Percentiles rank a stretch among this genome's conserved stretches.
phyloP scores from a whole-genome alignment of 371 early-diverging fungal genomes.

The Synchytrium microbalum region DNA sequence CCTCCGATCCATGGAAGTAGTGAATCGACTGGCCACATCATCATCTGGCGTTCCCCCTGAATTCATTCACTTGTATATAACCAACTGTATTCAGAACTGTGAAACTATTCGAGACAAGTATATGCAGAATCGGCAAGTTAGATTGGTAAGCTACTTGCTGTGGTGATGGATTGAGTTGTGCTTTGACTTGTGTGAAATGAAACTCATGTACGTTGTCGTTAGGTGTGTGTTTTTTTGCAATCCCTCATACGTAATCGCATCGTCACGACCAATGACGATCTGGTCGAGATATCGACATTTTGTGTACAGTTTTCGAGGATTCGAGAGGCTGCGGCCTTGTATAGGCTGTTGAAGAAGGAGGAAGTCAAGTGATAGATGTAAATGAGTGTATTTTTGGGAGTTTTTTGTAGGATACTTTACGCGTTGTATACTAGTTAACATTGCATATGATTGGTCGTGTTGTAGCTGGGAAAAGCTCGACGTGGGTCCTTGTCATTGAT shows the following conservation, averaged over 20 bases:
- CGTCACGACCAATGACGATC: slow-evolving; percentile 44
- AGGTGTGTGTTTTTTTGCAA: slow-evolving; percentile 65
- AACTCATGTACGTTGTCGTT: neutral
- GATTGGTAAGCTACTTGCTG: slow-evolving; percentile 40
- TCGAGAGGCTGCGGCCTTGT: slow-evolving; percentile 44
- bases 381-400: too few relatives aligned
- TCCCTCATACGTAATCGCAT: slow-evolving; percentile 49
- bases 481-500: too few relatives aligned
- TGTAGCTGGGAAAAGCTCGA: too few relatives aligned
- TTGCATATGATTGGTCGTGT: too few relatives aligned
- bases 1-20: slow-evolving; percentile 50
- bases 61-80: slow-evolving; percentile 55
- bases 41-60: slow-evolving; percentile 35
- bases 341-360: slow-evolving; percentile 24
- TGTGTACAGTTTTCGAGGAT: slow-evolving; percentile 52
- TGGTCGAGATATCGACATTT: slow-evolving; percentile 60
- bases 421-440: too few relatives aligned
- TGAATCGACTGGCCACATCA: slow-evolving; percentile 42
- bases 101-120: slow-evolving; percentile 47
- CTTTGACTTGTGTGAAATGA: too few relatives aligned
- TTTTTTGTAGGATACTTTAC: too few relatives aligned
- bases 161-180: neutral
- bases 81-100: slow-evolving; percentile 58
- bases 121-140: slow-evolving; percentile 54
- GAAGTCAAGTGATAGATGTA: neutral